Conservation (phyloP, 1,284 basidiomycete genomes). For the Phylloboletellus chloephorus region DNA sequence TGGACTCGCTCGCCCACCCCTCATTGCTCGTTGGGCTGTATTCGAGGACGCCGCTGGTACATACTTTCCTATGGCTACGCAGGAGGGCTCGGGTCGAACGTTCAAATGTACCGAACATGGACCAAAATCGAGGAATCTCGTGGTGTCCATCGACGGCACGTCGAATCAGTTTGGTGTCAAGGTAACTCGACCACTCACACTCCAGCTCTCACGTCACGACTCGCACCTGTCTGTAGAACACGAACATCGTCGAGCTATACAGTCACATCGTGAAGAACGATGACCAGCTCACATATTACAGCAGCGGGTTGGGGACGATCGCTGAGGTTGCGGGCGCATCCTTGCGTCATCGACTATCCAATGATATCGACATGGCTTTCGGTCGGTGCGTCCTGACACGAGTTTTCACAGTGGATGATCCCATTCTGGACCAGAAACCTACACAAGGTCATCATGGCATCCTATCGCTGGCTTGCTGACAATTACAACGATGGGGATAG, state of each 20-base stretch:
- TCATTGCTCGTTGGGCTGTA: neutral
- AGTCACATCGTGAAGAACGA: constrained; percentile 29
- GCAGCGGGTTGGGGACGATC: constrained; percentile 34
- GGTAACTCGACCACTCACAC: constrained; percentile 15
- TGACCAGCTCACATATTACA: constrained; percentile 33
- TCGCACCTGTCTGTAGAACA: constrained; percentile 24
- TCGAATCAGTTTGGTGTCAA: constrained; percentile 33
- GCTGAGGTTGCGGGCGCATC: constrained; percentile 18
- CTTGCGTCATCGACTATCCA: constrained; percentile 15
- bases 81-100: neutral
- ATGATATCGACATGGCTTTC: constrained; percentile 25
- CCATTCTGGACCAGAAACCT: constrained; percentile 25
- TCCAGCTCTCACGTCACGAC: neutral
- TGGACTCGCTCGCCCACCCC: neutral
- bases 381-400: constrained; percentile 23
- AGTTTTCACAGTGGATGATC: neutral
- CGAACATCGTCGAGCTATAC: constrained; percentile 36
- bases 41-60: neutral
- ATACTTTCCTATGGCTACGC: constrained; percentile 8
- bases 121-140: constrained; percentile 25
- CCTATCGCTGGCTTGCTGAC: constrained; percentile 36
- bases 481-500: constrained; percentile 31
- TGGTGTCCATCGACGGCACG: constrained; percentile 38
- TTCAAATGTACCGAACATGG: constrained; percentile 9
- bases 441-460: constrained; percentile 30